Evolutionary conservation across 208 protist species (phyloP).

Genomic region (Crithidia expoeki): DNA sequence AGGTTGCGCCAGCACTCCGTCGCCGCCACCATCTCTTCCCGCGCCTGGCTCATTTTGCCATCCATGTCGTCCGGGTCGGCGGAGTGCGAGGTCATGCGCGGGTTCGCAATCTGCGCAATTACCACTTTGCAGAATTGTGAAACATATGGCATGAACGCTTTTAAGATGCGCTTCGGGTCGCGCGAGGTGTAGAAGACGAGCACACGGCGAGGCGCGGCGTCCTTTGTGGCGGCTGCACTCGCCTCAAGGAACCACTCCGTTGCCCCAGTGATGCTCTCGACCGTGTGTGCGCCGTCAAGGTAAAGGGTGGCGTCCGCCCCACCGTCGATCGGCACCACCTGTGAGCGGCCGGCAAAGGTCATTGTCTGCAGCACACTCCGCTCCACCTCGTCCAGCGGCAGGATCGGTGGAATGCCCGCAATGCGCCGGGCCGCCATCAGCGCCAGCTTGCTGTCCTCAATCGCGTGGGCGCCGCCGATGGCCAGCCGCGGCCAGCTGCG

Average conservation of each 20-base stretch:
- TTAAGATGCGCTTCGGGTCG: conserved; percentile 64
- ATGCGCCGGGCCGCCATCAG: conserved; percentile 74
- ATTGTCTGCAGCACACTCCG: conserved; percentile 56
- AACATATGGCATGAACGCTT: conserved; percentile 77
- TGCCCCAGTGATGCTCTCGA: conserved; percentile 72
- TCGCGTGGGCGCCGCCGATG: conserved; percentile 73
- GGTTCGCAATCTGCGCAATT: conserved; percentile 56
- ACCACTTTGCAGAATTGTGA: conserved; percentile 69
- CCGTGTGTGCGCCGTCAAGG: conserved; percentile 90
- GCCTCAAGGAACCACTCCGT: conserved; percentile 81
- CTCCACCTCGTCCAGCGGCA: conserved; percentile 71
- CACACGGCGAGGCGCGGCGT: conserved; percentile 55
- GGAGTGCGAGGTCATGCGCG: conserved; percentile 45
- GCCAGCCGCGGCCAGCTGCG: conserved; percentile 69
- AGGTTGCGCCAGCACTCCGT: conserved; percentile 68
- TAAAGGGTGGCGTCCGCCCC: conserved; percentile 62
- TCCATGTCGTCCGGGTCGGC: conserved; percentile 30
- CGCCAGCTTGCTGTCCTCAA: conserved; percentile 87
- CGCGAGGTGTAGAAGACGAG: conserved; percentile 84
- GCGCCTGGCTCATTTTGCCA: conserved; percentile 35
- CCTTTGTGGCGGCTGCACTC: conserved; percentile 48
- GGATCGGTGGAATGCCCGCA: conserved; percentile 53
- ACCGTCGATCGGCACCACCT: conserved; percentile 55
- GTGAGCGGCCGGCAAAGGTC: conserved; percentile 81
- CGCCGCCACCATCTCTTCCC: conserved; percentile 41